Evolutionary conservation across 805 yeast genomes (phyloP).

Genomic region (Candida qinlingensis): DNA sequence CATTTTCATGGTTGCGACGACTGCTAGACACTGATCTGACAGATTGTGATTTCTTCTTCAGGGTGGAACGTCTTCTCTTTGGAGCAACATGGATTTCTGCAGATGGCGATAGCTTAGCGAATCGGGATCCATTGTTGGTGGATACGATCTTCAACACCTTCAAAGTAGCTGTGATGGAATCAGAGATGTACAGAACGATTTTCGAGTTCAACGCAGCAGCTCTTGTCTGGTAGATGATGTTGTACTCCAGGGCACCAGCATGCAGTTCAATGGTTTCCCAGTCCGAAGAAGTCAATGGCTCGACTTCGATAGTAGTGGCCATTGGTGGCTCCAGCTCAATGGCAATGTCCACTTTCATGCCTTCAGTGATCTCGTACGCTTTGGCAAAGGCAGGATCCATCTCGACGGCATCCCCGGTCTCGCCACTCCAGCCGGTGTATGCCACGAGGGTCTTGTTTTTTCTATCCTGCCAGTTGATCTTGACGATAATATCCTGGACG

Average conservation of each 20-base stretch:
- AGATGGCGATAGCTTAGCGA: constrained; percentile 53
- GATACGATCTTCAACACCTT: constrained; percentile 44
- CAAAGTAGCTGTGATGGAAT: constrained; percentile 55
- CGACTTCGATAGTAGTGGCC: constrained; percentile 63
- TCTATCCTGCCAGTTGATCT: constrained; percentile 31
- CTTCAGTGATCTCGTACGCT: constrained; percentile 41
- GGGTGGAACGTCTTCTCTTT: constrained; percentile 32
- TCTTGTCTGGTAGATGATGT: constrained; percentile 73
- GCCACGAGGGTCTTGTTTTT: constrained; percentile 21
- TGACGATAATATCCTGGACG: constrained; percentile 53
- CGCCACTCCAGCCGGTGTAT: constrained; percentile 68
- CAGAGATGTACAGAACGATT: constrained; percentile 65
- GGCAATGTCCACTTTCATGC: constrained; percentile 34
- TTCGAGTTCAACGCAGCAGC: constrained; percentile 57
- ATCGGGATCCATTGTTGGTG: constrained; percentile 21
- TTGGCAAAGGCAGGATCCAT: constrained; percentile 66
- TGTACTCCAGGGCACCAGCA: constrained; percentile 69
- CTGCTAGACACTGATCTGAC: constrained; percentile 22
- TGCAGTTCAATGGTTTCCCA: constrained; percentile 90
- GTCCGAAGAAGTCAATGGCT: constrained; percentile 71
- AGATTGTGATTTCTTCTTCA: constrained; percentile 20
- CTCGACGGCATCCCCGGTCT: constrained; percentile 42
- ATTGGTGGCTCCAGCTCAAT: constrained; percentile 45
- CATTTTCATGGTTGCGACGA: constrained; percentile 17
- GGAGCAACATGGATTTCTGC: constrained; percentile 81